A percentile compares a stretch with the other conserved stretches of the same genome.
Conservation (phyloP, 2,329 filamentous ascomycete species). For the Ceratocystis variospora region DNA sequence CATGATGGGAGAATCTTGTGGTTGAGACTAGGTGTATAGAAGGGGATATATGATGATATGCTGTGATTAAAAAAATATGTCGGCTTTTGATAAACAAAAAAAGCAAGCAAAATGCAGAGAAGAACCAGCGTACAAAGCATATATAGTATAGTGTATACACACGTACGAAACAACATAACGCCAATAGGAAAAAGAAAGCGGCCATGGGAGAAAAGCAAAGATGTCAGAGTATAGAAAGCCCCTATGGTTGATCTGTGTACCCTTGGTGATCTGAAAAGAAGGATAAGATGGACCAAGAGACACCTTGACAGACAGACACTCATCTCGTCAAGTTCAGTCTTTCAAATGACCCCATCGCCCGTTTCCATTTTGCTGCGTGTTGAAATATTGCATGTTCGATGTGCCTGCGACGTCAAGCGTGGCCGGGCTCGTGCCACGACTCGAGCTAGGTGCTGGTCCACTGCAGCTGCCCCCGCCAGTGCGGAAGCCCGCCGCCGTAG, state of each 20-base stretch:
- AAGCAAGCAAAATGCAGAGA: background rate
- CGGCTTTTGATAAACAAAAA: background rate
- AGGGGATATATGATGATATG: background rate
- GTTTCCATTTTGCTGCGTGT: slow-evolving; percentile 27
- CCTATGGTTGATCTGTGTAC: slow-evolving; percentile 13
- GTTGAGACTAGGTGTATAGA: background rate
- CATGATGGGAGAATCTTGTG: background rate
- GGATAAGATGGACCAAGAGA: background rate
- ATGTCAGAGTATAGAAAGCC: background rate
- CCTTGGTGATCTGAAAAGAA: background rate
- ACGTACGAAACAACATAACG: background rate
- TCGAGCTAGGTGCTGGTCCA: slow-evolving; percentile 26
- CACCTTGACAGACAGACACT: background rate
- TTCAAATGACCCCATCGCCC: slow-evolving; percentile 34
- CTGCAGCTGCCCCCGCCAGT: slow-evolving; percentile 13
- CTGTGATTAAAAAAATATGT: background rate
- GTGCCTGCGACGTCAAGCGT: slow-evolving; percentile 24
- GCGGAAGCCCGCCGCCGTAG: slow-evolving; percentile 18
- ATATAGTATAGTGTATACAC: too few relatives aligned
- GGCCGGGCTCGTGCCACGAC: slow-evolving; percentile 39
- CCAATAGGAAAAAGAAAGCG: slow-evolving; percentile 3
- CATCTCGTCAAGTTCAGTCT: slow-evolving; percentile 24
- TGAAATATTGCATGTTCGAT: slow-evolving; percentile 30
- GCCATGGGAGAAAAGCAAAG: slow-evolving; percentile 5
- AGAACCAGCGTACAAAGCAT: background rate